A percentile compares a stretch with the other conserved stretches of the same genome.
Evolutionary conservation across 116 monocot genomes (phyloP).

Genomic region (Papilionanthe hybrid): DNA sequence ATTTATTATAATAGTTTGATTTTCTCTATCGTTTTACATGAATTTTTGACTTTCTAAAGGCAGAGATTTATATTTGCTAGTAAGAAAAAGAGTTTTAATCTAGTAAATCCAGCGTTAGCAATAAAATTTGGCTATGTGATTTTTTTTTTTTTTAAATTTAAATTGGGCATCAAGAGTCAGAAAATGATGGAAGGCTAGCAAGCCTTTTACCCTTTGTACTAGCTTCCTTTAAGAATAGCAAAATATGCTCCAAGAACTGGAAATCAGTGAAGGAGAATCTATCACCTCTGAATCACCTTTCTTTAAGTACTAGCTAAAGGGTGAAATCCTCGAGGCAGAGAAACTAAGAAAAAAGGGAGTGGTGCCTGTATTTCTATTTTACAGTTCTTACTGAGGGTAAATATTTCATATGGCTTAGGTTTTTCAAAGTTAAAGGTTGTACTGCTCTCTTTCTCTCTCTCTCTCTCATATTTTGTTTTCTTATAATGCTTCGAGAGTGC

Average conservation of each 20-base stretch:
- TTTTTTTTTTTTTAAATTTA: too few relatives aligned
- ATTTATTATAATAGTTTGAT: too few relatives aligned
- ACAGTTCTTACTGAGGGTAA: background rate
- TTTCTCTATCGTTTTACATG: too few relatives aligned
- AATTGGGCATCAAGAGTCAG: background rate
- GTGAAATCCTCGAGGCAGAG: background rate
- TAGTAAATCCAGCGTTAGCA: too few relatives aligned
- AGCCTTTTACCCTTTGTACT: background rate
- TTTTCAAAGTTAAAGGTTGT: background rate
- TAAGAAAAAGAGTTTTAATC: too few relatives aligned
- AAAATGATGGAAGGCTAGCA: background rate
- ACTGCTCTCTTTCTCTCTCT: background rate
- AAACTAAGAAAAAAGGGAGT: background rate
- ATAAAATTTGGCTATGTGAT: too few relatives aligned
- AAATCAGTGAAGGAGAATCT: background rate
- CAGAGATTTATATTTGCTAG: too few relatives aligned
- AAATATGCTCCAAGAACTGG: background rate
- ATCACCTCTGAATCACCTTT: background rate
- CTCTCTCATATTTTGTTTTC: background rate
- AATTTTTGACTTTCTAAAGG: too few relatives aligned
- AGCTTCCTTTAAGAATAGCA: background rate
- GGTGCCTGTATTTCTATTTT: background rate
- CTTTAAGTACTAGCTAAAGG: background rate
- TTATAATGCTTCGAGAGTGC: background rate
- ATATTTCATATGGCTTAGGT: background rate